Base-by-base conservation (phyloP, 1,284 basidiomycete species). In the Cryptococcus sp. region DNA sequence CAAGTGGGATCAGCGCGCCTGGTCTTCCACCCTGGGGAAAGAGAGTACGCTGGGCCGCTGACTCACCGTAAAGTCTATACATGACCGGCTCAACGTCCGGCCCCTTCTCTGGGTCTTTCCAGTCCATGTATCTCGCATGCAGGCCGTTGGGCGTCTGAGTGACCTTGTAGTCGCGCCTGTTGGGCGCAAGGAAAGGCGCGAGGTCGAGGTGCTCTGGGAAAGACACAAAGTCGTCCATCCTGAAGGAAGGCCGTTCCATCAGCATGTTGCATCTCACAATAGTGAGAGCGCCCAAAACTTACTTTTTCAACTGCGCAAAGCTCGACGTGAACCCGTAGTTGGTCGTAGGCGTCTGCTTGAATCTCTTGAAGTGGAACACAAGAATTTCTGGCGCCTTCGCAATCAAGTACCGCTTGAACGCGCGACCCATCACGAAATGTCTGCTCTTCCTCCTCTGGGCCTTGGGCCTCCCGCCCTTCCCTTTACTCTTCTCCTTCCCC, bases 371-470 rank as follows among this genome's bases (percentile, higher is more conserved):
- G 66, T 97, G 93, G 59, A 97, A 84, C 52, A 95, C 89, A 56
- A 97, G 83, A 33, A 96, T 84, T 0, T 91, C 90, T 0, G 93
- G 93, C 0, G 90, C 87, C 0, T 82, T 83, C 4, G 87, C 84
- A 67, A 97, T 89, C 58, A 97, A 84, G 75, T 95, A 97, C 8
- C 93, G 87, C 77, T 97, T 97, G 79, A 90, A 91, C 15, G 91
- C 91, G 7, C 88, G 82, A 1, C 89, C 84, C 71, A 88, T 81
- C 50, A 95, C 80, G 55, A 86, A 75, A 62, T 73, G 72, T 42
- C 67, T 69, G 53, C 64, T 66, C 50, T 72, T 68, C 18, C 62
- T 65, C 37, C 62, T 65, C 16, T 43, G 52, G 3, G 62, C 63
- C 38, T 61, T 63, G 3, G 64, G 70, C 23, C 65, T 56, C 4